Evolutionary conservation across 305 asterid genomes (phyloP).

Genomic region (Solanum hybrid): DNA sequence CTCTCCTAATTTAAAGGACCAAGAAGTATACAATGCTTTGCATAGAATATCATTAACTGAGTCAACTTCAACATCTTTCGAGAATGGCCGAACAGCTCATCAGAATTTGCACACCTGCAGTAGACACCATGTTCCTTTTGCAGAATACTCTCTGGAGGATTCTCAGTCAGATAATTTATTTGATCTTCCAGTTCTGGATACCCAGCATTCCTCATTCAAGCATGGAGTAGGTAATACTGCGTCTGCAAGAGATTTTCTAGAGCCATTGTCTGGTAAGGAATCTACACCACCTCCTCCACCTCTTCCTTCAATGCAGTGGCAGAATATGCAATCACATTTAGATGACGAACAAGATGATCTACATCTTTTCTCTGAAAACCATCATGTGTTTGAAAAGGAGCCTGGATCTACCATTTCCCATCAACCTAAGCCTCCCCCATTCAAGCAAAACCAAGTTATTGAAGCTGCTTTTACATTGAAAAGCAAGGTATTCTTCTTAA

Average conservation of each 20-base stretch:
- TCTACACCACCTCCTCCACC: constrained; percentile 38
- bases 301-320: constrained; percentile 60
- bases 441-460: constrained; percentile 32
- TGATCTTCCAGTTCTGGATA: constrained; percentile 52
- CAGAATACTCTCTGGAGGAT: constrained; percentile 26
- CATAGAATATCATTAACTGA: constrained; percentile 54
- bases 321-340: constrained; percentile 21
- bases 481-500: constrained; percentile 39
- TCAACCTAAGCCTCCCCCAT: constrained; percentile 70
- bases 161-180: constrained; percentile 36
- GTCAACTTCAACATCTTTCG: constrained; percentile 39
- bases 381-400: constrained; percentile 20
- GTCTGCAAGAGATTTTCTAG: constrained; percentile 15
- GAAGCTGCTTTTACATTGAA: constrained; percentile 31
- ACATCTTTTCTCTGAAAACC: constrained; percentile 19
- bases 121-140: constrained; percentile 27
- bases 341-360: constrained; percentile 24
- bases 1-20: constrained; percentile 58
- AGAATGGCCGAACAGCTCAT: constrained; percentile 23
- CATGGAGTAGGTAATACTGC: constrained; percentile 24
- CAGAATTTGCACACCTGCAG: constrained; percentile 21
- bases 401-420: constrained; percentile 43
- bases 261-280: constrained; percentile 18
- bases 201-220: constrained; percentile 29
- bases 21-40: constrained; percentile 50